These are phyloP conservation scores for Penstemon eatonii DNA, from an alignment of 257 asterid species.

Conservation along the genomic window DNA sequence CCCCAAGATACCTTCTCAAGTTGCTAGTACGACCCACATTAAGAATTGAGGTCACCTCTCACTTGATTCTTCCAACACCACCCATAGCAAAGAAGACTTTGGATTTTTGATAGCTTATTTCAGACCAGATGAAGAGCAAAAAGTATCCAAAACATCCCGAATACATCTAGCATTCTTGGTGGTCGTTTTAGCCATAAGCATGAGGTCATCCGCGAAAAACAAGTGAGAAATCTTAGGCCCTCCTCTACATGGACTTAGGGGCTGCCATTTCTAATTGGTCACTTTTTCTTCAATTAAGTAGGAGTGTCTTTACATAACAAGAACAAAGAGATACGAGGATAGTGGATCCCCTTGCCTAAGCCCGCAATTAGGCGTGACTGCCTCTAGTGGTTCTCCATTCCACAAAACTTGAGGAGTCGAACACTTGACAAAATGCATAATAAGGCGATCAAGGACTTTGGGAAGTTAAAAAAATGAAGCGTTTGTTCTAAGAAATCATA, in stretches of 20 bases:
- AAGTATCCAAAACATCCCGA: not conserved
- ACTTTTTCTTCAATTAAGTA: not conserved
- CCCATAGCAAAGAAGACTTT: not conserved
- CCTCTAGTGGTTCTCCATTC: not conserved
- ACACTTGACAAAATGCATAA: not conserved
- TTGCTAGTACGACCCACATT: not conserved
- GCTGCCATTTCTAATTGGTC: not conserved
- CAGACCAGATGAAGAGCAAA: not conserved
- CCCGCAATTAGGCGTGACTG: not conserved
- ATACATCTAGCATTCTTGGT: not conserved
- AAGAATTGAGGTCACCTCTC: not conserved
- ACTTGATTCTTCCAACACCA: not conserved
- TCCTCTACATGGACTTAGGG: not conserved
- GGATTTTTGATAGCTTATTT: not conserved
- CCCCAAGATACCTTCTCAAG: not conserved
- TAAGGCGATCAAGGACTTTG: not conserved
- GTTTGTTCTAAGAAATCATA: not conserved
- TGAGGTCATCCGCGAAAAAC: conserved; percentile 1
- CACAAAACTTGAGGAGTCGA: not conserved
- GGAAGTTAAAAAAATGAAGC: not conserved
- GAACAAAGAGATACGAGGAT: not conserved
- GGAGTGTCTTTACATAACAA: not conserved
- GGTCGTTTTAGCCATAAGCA: not conserved
- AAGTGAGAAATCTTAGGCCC: not conserved
- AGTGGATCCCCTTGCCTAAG: not conserved